Evolutionary conservation across 805 yeast genomes (phyloP), one percentile per base, ranked within the genome.

Genomic region (Lipomyces orientalis): DNA sequence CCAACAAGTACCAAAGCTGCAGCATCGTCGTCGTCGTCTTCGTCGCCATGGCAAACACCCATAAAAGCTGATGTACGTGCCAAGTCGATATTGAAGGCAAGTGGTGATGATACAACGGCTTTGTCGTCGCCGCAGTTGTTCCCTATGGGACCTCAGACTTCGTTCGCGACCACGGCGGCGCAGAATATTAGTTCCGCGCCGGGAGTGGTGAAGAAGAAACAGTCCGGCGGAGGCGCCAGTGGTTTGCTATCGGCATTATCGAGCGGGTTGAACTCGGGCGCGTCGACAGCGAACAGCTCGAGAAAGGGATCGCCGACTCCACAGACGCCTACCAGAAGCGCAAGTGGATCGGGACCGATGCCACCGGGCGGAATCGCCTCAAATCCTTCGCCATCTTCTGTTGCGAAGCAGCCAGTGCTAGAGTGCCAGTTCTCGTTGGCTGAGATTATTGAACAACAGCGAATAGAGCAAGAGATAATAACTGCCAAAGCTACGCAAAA

Each of bases 381-480:
- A 19, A 16, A 43, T 8, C 16, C 55, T 25, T n/a, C 33, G 33
- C 6, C 61, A 33, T 52, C 63, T 1, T n/a, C 62, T 16, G 54
- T 22, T 19, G 29, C 63, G 31, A 29, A 35, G 63, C 62, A 57
- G 54, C 59, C 29, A 10, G 61, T 22, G 33, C 46, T n/a, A 3
- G 65, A 59, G 9, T 29, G 59, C 8, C 71, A 68, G 37, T 60
- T 67, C 39, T 65, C 71, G 7, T 66, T 66, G 25, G 64, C 72
- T 4, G 67, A 71, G 4, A 67, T 72, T 25, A 76, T 77, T 51
- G 74, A 76, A 58, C 75, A 70, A 56, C 77, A 76, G 33, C 74
- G 74, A 35, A 67, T 83, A 61, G 87, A 85, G 63, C 81, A 85
- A 25, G 76, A 82, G 46, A 79, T 76, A 68, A 73, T 78, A 6